Conservation (phyloP, 192 early-diverging fungal genomes). For the Gonapodya prolifera region DNA sequence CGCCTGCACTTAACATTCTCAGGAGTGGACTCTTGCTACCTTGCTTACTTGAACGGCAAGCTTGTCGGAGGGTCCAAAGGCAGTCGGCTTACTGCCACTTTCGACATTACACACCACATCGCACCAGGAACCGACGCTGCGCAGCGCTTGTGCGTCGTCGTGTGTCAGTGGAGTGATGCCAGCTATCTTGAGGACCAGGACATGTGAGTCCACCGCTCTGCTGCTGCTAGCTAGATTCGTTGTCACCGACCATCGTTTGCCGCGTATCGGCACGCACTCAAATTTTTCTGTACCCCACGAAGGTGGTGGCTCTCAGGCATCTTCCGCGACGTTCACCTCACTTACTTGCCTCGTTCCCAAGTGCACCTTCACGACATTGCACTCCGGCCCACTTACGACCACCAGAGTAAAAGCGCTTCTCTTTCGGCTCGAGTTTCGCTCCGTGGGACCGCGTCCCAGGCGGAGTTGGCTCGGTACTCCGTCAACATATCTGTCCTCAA, state of each 20-base stretch:
- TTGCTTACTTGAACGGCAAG: not conserved
- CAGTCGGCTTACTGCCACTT: not conserved
- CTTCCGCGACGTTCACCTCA: not conserved
- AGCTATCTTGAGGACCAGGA: constrained; percentile 4
- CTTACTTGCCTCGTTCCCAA: not conserved
- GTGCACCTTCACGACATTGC: not conserved
- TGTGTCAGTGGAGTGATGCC: constrained; percentile 4
- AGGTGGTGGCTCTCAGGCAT: not conserved
- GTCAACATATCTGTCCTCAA: no score
- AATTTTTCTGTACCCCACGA: not conserved
- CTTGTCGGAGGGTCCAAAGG: constrained; percentile 4
- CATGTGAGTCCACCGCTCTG: not conserved
- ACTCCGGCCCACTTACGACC: not conserved
- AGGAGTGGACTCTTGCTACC: not conserved
- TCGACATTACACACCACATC: not conserved
- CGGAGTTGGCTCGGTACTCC: no score
- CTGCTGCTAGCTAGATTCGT: not conserved
- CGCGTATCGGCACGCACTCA: not conserved
- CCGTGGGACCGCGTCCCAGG: not conserved
- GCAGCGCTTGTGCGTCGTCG: not conserved
- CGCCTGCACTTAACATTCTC: not conserved
- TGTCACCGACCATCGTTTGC: not conserved
- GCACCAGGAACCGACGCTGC: not conserved
- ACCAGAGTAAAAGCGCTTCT: not conserved
- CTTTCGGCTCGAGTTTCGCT: not conserved